phyloP scores from a whole-genome alignment of 1,284 basidiomycete species.

The Somion occarium region DNA sequence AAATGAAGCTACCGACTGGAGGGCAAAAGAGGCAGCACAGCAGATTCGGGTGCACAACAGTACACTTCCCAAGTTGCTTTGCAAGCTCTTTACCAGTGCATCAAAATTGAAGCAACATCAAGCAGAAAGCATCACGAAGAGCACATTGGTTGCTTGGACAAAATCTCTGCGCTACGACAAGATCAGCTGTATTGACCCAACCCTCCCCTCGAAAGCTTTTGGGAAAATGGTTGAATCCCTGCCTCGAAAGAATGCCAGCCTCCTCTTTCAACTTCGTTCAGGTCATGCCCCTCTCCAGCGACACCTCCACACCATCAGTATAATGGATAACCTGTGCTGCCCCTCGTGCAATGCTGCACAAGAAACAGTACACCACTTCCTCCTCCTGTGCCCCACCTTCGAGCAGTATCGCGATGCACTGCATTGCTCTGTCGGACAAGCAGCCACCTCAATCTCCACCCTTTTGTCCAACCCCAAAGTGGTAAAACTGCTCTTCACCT shows the following conservation, averaged over 20 bases:
- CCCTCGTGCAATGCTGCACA: conserved; percentile 15
- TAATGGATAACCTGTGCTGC: conserved; percentile 17
- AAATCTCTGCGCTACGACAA: background rate
- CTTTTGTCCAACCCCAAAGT: conserved; percentile 7
- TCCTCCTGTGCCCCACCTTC: conserved; percentile 19
- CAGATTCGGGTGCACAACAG: background rate
- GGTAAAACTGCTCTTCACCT: conserved; percentile 6
- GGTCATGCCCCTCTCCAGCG: conserved; percentile 23
- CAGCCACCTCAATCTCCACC: background rate
- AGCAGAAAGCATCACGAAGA: background rate
- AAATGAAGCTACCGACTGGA: conserved; percentile 14
- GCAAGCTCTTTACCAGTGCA: background rate
- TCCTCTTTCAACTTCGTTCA: conserved; percentile 26
- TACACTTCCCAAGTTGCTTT: background rate
- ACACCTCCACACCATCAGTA: conserved; percentile 20
- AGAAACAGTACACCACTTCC: conserved; percentile 24
- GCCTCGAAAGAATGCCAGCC: conserved; percentile 12
- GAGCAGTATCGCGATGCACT: background rate
- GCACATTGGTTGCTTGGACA: conserved; percentile 8
- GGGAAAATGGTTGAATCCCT: background rate
- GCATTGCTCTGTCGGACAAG: background rate
- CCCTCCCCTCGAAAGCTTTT: conserved; percentile 11
- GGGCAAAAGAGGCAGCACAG: conserved; percentile 16
- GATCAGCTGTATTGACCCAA: conserved; percentile 8
- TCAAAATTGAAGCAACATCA: conserved; percentile 8